Percentiles rank a stretch among this genome's conserved stretches.
Conservation (phyloP, 768 basidiomycete species). For the Russula dissimulans region DNA sequence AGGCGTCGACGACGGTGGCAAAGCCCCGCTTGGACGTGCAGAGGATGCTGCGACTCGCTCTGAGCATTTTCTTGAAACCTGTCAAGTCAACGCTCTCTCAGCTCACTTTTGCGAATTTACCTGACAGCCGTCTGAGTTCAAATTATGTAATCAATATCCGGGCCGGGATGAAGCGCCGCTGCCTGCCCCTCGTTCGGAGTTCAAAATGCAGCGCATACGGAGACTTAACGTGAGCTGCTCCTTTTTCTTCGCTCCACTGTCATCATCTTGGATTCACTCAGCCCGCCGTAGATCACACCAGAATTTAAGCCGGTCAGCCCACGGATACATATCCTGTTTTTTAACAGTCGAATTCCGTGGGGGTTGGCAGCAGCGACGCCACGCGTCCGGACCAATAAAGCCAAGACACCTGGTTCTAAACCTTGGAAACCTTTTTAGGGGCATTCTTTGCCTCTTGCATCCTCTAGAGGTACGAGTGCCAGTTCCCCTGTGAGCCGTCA, state of each 20-base stretch:
- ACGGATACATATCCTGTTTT: too few species aligned
- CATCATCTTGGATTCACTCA: too few species aligned
- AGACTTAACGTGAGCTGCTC: too few species aligned
- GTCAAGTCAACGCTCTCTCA: too few species aligned
- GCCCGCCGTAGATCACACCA: too few species aligned
- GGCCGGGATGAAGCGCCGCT: too few species aligned
- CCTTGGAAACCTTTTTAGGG: background rate
- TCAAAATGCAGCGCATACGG: too few species aligned
- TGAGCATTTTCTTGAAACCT: conserved; percentile 6
- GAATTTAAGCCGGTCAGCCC: too few species aligned
- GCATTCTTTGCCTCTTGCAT: conserved; percentile 10
- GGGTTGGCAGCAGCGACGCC: background rate
- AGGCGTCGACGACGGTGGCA: conserved; percentile 72
- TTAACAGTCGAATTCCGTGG: too few species aligned
- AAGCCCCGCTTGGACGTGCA: conserved; percentile 43
- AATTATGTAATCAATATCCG: background rate
- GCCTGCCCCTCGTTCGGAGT: too few species aligned
- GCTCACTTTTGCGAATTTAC: background rate
- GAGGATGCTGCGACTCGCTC: conserved; percentile 17
- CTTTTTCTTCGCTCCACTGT: too few species aligned
- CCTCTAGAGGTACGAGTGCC: background rate
- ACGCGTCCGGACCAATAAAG: conserved; percentile 1
- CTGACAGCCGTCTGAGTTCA: background rate
- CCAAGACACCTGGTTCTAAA: conserved; percentile 12
- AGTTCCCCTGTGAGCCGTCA: conserved; percentile 9